These are phyloP conservation scores for Cenchrus purpureus DNA, from an alignment of 176 grass and related monocot genomes.

Conservation along the genomic window DNA sequence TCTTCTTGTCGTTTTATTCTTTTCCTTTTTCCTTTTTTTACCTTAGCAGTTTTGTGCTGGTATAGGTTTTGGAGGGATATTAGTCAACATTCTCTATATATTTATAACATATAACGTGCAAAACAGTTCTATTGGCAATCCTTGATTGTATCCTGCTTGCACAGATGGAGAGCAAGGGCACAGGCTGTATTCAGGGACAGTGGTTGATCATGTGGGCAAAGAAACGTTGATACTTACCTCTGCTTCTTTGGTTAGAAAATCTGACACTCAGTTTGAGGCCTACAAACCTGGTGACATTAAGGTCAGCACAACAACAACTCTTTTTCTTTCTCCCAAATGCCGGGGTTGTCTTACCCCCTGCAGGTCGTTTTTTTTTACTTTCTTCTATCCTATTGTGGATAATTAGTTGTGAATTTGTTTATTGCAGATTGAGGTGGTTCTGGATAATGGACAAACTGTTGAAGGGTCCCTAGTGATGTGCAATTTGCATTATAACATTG, in stretches of 20 bases:
- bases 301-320: neutral
- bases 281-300: neutral
- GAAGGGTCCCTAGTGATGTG: constrained; percentile 1
- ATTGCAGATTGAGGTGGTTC: constrained; percentile 19
- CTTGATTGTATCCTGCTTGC: neutral
- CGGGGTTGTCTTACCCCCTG: no score
- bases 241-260: constrained; percentile 10
- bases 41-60: no score
- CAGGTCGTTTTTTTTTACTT: neutral
- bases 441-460: neutral
- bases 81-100: no score
- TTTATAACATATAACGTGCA: no score
- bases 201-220: neutral
- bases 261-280: neutral
- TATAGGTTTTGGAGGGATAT: no score
- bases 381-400: neutral
- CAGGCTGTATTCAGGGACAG: neutral
- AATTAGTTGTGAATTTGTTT: neutral
- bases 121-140: neutral
- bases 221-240: constrained; percentile 25
- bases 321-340: neutral
- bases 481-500: constrained; percentile 26
- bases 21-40: no score
- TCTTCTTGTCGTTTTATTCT: no score
- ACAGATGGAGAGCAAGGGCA: neutral